Evolutionary conservation across 2,329 filamentous ascomycete species (phyloP), one percentile per base, ranked within the genome.

Genomic region (Emergomyces africanus): DNA sequence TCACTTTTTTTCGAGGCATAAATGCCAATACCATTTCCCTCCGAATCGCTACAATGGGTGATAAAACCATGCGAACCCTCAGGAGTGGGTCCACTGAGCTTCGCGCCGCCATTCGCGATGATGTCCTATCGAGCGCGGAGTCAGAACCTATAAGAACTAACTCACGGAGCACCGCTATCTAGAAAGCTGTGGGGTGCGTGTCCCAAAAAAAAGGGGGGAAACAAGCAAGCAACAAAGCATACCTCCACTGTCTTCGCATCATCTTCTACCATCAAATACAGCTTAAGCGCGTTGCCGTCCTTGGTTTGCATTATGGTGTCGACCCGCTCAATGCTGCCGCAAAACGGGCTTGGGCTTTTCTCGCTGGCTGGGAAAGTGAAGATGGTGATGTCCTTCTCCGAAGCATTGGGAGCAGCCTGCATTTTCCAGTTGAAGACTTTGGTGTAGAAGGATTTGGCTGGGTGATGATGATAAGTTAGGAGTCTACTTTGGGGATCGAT

Each of bases 361-460:
- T 50, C 8, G 8, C 59, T 37, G 5, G 62, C 65, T 8, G 65
- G 65, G 54, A 64, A 61, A 15, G 59, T 57, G 61, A 68, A 68
- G 15, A 64, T 20, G 12, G 60, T 60, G 23, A 64, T 59, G 15
- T 64, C 60, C 9, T 62, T 59, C 20, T 61, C 62, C 33, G 60
- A 59, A 4, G 57, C 46, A 48, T 57, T 46, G 42, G 51, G 28
- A 10, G 42, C n/a, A 23, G 57, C 20, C 39, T 49, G 46, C 51
- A 67, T 67, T 12, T 39, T 53, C 66, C 66, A 68, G 39, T 61
- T 58, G 57, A 68, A 68, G n/a, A 65, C 64, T 9, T 42, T 48
- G 25, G 50, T 50, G 53, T 67, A 68, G 57, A 68, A 68, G 25
- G 46, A 59, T 57, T 65, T 60, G 25, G 65, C 66, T 66, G 33